A percentile compares a stretch with the other conserved stretches of the same genome.
These are phyloP conservation scores for Rhodotorula babjevae DNA, from an alignment of 768 basidiomycete species.

Conservation along the genomic window DNA sequence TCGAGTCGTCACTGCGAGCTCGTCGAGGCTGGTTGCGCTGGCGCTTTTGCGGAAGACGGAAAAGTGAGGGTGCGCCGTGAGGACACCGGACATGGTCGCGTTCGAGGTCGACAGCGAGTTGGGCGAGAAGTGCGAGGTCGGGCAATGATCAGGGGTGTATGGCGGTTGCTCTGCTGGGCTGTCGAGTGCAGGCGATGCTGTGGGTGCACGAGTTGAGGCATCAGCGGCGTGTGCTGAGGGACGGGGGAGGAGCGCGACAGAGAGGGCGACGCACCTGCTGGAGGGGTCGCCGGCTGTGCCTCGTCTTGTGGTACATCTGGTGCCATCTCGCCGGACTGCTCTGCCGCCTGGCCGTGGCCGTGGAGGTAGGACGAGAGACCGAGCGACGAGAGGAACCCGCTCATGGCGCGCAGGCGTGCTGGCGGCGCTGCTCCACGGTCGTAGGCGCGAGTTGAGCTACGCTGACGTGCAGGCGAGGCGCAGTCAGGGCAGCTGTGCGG, in stretches of 20 bases:
- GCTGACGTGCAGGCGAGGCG: too few relatives aligned
- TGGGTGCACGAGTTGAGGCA: background rate
- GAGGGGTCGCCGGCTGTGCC: background rate
- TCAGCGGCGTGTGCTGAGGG: background rate
- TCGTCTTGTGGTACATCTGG: background rate
- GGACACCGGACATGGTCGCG: conserved; percentile 23
- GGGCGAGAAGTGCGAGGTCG: background rate
- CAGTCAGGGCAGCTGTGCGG: too few relatives aligned
- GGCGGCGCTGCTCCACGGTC: background rate
- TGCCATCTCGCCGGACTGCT: too few relatives aligned
- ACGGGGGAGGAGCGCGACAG: background rate
- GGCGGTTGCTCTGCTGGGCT: background rate
- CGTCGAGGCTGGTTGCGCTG: conserved; percentile 1
- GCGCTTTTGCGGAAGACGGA: conserved; percentile 37
- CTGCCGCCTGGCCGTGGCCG: background rate
- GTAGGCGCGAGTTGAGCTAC: too few relatives aligned
- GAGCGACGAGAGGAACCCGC: background rate
- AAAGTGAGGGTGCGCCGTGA: conserved; percentile 32
- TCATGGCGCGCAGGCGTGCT: background rate
- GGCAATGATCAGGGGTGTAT: background rate
- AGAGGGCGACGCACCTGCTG: background rate
- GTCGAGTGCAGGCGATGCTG: background rate
- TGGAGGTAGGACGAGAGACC: background rate
- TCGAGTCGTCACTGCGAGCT: background rate
- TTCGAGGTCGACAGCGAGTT: conserved; percentile 23